Base-by-base conservation (phyloP, 2,329 filamentous ascomycete species). In the Pleoardoris graminearum region DNA sequence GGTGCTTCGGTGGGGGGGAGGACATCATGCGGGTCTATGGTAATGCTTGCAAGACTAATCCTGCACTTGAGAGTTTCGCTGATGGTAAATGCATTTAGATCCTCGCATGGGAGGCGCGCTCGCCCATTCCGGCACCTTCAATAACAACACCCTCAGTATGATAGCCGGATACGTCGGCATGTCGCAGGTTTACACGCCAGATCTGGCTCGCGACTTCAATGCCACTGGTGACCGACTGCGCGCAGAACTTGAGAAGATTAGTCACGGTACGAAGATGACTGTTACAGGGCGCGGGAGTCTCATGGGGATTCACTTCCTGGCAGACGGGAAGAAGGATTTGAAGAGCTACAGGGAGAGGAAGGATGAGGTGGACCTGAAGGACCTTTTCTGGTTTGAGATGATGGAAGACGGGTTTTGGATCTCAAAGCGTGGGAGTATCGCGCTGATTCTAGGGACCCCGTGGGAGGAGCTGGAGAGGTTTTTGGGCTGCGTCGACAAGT, bases 101-200 rank as follows among this genome's bases (percentile, higher is more conserved):
- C 82, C 82, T 8, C 66, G 77, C 10, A 63, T 68, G 0, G 52
- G 66, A 1, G 72, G 66, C 1, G 66, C 69, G 0, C 70, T 85
- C 10, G 66, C 75, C 0, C 85, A 88, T 60, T 82, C 84, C 0
- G 85, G 85, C 1, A 88, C 85, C 0, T 88, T 86, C 68, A 87
- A 88, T 67, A 89, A 89, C 64, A 88, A 89, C 66, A 77, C 78
- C 1, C 69, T 87, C 6, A 80, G 80, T 1, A 88, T 87, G 77
- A 74, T 76, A 21, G 81, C 82, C 7, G 85, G 85, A 1, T 66
- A 74, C 30, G 71, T 68, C 4, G 79, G 72, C 1, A 53, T 76
- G 3, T 63, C 67, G 29, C 49, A 72, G 21, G 56, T 76, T 7
- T 76, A 69, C 51, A 75, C 70, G 7, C 62, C 71, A 1, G 61